Evolutionary conservation across 768 basidiomycete species (phyloP).

Genomic region (Lactarius psammicola): DNA sequence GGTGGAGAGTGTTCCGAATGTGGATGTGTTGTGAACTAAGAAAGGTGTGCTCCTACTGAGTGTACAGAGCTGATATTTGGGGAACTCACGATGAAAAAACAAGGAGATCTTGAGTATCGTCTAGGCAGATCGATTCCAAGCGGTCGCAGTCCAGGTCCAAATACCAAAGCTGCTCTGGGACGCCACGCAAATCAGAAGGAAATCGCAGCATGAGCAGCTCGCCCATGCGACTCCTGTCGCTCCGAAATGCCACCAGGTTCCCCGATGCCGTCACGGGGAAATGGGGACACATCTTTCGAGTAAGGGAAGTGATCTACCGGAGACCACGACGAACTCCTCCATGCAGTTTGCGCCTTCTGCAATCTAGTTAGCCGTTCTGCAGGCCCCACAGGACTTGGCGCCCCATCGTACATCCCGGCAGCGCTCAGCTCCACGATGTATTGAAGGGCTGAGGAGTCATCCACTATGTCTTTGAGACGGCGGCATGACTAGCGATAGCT

Average conservation of each 20-base stretch:
- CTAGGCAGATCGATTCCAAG: neutral
- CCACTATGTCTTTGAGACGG: conserved; percentile 10
- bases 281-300: neutral
- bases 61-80: neutral
- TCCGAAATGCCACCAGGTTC: conserved; percentile 11
- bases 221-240: neutral
- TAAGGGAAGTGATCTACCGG: conserved; percentile 3
- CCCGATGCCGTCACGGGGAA: conserved; percentile 2
- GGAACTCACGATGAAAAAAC: conserved; percentile 6
- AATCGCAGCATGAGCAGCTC: conserved; percentile 10
- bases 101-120: conserved; percentile 18
- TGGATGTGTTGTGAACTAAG: conserved; percentile 1
- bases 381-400: neutral
- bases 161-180: conserved; percentile 5
- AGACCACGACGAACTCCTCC: conserved; percentile 9
- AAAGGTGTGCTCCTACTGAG: neutral
- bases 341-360: neutral
- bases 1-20: conserved; percentile 14
- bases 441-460: neutral
- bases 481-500: conserved; percentile 7
- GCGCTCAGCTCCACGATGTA: conserved; percentile 10
- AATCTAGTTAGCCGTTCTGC: neutral
- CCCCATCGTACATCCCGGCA: conserved; percentile 12
- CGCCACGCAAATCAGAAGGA: conserved; percentile 12
- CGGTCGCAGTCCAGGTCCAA: neutral